These are phyloP conservation scores for Funneliformis caledonium DNA, from an alignment of 371 early-diverging fungal species.

Conservation along the genomic window DNA sequence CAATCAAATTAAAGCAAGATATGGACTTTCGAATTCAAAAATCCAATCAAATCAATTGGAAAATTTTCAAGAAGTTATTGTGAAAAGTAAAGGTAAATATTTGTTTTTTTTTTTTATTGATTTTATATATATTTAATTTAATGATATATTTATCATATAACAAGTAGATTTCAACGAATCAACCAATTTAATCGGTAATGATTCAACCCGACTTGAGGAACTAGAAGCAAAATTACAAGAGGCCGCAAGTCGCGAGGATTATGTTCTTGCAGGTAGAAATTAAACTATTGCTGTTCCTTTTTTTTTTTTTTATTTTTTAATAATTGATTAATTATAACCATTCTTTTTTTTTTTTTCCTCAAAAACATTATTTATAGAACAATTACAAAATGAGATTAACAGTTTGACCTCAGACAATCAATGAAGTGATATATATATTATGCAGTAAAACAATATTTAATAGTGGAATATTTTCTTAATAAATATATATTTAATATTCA, in stretches of 20 bases:
- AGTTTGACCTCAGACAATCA: not conserved
- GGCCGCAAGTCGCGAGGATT: slow-evolving; percentile 5
- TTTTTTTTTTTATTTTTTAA: not conserved
- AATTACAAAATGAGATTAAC: slow-evolving; percentile 9
- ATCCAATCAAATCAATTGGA: not conserved
- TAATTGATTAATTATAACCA: not conserved
- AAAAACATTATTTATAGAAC: not conserved
- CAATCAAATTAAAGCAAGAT: slow-evolving; percentile 9
- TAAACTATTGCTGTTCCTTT: not conserved
- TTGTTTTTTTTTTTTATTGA: not conserved
- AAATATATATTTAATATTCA: too few relatives aligned
- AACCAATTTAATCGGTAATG: not conserved
- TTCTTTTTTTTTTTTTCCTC: not conserved
- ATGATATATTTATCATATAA: not conserved
- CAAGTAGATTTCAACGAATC: not conserved
- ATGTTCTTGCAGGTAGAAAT: slow-evolving; percentile 20
- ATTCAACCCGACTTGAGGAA: not conserved
- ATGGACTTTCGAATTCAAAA: not conserved
- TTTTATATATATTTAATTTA: not conserved
- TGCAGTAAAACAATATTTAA: not conserved
- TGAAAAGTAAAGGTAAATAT: not conserved
- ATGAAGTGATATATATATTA: not conserved
- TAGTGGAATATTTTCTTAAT: too few relatives aligned
- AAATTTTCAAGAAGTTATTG: not conserved
- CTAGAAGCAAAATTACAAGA: slow-evolving; percentile 9